Evolutionary conservation across 106 monocot genomes (phyloP), one percentile per base, ranked within the genome.

Genomic region (Alisma plantagoaquatica): DNA sequence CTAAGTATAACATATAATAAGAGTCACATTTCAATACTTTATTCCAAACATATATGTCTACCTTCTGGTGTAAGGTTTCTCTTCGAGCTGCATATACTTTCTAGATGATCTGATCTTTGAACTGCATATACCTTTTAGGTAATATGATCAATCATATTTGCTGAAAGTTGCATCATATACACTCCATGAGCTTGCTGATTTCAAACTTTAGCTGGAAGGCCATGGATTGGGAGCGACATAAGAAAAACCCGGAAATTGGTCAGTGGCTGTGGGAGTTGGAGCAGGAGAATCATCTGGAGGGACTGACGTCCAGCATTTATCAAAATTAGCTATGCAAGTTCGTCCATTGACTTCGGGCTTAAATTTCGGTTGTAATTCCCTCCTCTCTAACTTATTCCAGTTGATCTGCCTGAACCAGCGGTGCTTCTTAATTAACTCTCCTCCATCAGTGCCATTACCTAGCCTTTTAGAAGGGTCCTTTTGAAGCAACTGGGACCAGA

Each of bases 151-250:
- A n/a, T n/a, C n/a, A n/a, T n/a, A n/a, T n/a, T n/a, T n/a, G n/a
- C n/a, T n/a, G n/a, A n/a, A n/a, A n/a, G n/a, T n/a, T n/a, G n/a
- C n/a, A n/a, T n/a, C n/a, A n/a, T n/a, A n/a, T n/a, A n/a, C n/a
- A n/a, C n/a, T n/a, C n/a, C n/a, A n/a, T n/a, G n/a, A n/a, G n/a
- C n/a, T n/a, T n/a, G n/a, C n/a, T n/a, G n/a, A n/a, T n/a, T n/a
- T n/a, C n/a, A n/a, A n/a, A n/a, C n/a, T n/a, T n/a, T n/a, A n/a
- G n/a, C n/a, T n/a, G n/a, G n/a, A n/a, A n/a, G n/a, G n/a, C n/a
- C n/a, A n/a, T n/a, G n/a, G n/a, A n/a, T n/a, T n/a, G n/a, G 67
- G 67, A 28, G 68, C 59, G 7, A 47, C 54, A 33, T 61, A 70
- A 20, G 70, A 61, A 43, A 33, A 70, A 17, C 70, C 70, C 3